Percentiles rank a stretch among this genome's conserved stretches.
Conservation (phyloP, 2,329 filamentous ascomycete species). For the Fusarium sp. region DNA sequence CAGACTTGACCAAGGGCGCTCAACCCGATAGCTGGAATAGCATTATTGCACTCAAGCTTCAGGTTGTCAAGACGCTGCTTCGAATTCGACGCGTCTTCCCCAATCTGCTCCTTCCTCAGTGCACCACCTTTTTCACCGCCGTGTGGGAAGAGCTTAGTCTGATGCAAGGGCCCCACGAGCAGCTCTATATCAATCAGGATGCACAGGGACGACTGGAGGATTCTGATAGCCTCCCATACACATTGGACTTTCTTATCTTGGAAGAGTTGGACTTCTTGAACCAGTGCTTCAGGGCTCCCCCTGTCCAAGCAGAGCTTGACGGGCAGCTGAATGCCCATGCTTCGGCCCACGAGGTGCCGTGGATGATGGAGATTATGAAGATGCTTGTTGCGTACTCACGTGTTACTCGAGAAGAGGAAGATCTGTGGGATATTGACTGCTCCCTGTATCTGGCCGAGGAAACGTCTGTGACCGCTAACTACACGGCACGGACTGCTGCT, state of each 20-base stretch:
- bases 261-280: conserved; percentile 97
- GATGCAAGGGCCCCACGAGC: conserved; percentile 81
- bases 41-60: conserved; percentile 88
- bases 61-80: conserved; percentile 94
- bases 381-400: conserved; percentile 88
- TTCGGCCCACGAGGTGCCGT: conserved; percentile 76
- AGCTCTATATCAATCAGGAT: conserved; percentile 89
- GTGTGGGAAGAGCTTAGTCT: conserved; percentile 90
- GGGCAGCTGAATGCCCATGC: conserved; percentile 77
- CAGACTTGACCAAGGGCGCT: conserved; percentile 60
- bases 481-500: conserved; percentile 93
- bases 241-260: conserved; percentile 91
- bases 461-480: conserved; percentile 94
- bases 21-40: conserved; percentile 83
- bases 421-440: conserved; percentile 95
- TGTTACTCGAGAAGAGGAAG: conserved; percentile 93
- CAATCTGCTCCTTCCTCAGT: conserved; percentile 85
- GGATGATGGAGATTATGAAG: conserved; percentile 91
- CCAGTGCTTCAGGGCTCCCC: conserved; percentile 88
- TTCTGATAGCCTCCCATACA: conserved; percentile 92
- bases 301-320: conserved; percentile 91
- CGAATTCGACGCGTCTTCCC: conserved; percentile 90
- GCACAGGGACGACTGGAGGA: conserved; percentile 92
- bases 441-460: conserved; percentile 97
- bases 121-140: conserved; percentile 84